Conservation (phyloP, 2,329 filamentous ascomycete genomes). For the Beauveria australis region DNA sequence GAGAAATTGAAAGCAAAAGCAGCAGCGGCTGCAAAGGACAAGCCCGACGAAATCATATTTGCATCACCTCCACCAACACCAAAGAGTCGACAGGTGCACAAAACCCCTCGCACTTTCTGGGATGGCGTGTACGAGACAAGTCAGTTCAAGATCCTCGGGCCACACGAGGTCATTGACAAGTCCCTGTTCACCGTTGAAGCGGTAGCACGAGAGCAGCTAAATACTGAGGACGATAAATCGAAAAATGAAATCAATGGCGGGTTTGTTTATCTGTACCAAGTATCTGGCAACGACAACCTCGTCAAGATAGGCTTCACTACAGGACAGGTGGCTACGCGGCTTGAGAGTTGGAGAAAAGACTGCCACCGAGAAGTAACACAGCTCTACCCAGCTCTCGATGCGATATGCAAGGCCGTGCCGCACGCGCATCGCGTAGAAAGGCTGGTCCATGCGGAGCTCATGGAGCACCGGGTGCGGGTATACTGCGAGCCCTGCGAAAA, state of each 20-base stretch:
- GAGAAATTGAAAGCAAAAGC: neutral
- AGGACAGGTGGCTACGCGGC: neutral
- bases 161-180: neutral
- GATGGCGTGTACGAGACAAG: neutral
- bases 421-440: constrained; percentile 7
- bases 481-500: constrained; percentile 6
- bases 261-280: constrained; percentile 4
- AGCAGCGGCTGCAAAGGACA: neutral
- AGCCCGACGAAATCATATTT: neutral
- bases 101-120: neutral
- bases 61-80: neutral
- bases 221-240: constrained; percentile 17
- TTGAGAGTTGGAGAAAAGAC: neutral
- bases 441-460: constrained; percentile 9
- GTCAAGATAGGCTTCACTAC: constrained; percentile 11
- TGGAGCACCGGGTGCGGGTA: neutral
- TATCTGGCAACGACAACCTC: neutral
- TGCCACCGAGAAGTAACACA: neutral
- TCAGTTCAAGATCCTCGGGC: neutral
- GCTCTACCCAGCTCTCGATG: neutral
- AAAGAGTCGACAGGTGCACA: neutral
- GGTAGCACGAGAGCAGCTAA: neutral
- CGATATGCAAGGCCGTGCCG: neutral
- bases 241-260: constrained; percentile 29
- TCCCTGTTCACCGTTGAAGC: neutral